Evolutionary conservation across 192 early-diverging fungal genomes (phyloP).

Genomic region (Entrophospora sp.): DNA sequence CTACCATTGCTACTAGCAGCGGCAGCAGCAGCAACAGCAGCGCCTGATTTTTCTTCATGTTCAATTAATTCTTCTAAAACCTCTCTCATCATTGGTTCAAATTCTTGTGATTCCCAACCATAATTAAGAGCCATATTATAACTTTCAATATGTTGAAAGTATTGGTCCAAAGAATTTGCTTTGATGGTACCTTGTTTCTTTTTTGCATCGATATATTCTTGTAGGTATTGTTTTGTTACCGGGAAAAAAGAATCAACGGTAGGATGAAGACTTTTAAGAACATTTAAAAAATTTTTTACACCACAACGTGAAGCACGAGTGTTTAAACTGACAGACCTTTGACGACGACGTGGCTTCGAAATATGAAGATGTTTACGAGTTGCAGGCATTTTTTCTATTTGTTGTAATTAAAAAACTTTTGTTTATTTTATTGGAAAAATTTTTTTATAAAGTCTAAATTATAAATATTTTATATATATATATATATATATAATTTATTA

Average conservation of each 20-base stretch:
- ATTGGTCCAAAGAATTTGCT: conserved; percentile 10
- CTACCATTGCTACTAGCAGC: no score
- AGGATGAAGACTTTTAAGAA: not conserved
- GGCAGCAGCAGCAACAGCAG: no score
- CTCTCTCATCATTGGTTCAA: conserved; percentile 8
- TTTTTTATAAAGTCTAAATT: no score
- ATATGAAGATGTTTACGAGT: conserved; percentile 7
- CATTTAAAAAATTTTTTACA: conserved; percentile 7
- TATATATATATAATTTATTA: no score
- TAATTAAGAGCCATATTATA: conserved; percentile 5
- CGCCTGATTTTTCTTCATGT: not conserved
- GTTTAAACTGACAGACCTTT: no score
- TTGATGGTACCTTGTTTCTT: conserved; percentile 4
- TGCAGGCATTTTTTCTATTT: conserved; percentile 5
- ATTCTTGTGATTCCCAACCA: not conserved
- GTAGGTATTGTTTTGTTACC: conserved; percentile 5
- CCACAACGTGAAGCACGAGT: conserved; percentile 5
- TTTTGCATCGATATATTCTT: conserved; percentile 5
- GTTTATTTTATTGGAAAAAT: no score
- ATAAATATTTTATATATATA: no score
- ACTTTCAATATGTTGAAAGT: conserved; percentile 14
- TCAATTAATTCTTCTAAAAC: not conserved
- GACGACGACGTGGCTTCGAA: not conserved
- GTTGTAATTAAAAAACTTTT: no score
- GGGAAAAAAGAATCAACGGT: not conserved